These are phyloP conservation scores for Nicotiana rustica DNA, from an alignment of 305 asterid species.

Conservation along the genomic window DNA sequence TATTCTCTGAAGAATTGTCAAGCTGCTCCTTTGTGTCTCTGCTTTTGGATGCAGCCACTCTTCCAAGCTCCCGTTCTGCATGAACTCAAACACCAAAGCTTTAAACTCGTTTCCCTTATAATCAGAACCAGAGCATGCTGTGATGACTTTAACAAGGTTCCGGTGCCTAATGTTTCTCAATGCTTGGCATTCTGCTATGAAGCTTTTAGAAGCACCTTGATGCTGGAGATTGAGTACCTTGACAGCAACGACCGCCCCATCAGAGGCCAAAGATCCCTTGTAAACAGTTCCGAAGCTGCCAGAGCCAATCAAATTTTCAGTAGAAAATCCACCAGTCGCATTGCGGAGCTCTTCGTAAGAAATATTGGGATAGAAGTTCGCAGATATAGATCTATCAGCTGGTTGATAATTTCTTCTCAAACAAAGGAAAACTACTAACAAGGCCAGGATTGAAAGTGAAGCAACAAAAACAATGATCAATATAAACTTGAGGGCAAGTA, in stretches of 20 bases:
- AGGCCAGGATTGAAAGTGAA: constrained; percentile 24
- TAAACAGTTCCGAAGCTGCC: constrained; percentile 48
- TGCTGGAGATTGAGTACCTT: constrained; percentile 47
- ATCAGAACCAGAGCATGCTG: constrained; percentile 50
- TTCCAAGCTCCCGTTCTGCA: constrained; percentile 54
- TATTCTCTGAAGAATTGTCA: constrained; percentile 46
- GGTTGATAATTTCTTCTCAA: constrained; percentile 24
- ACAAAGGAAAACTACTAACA: constrained; percentile 21
- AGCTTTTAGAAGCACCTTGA: constrained; percentile 50
- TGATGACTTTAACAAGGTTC: constrained; percentile 51
- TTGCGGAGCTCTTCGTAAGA: constrained; percentile 45
- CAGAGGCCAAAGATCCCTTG: constrained; percentile 40
- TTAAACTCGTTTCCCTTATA: constrained; percentile 47
- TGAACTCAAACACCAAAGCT: constrained; percentile 44
- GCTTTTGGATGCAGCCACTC: constrained; percentile 46
- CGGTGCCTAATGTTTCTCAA: constrained; percentile 48
- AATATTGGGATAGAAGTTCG: constrained; percentile 35
- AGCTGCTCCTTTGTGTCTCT: background rate
- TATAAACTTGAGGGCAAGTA: background rate
- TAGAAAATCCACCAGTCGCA: constrained; percentile 48
- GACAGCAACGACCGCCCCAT: constrained; percentile 45
- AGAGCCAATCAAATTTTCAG: constrained; percentile 43
- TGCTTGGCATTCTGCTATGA: constrained; percentile 51
- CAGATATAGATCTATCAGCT: background rate
- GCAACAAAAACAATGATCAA: constrained; percentile 18